Conservation (phyloP, 2,329 filamentous ascomycete genomes). For the Acrocalymma vagum region DNA sequence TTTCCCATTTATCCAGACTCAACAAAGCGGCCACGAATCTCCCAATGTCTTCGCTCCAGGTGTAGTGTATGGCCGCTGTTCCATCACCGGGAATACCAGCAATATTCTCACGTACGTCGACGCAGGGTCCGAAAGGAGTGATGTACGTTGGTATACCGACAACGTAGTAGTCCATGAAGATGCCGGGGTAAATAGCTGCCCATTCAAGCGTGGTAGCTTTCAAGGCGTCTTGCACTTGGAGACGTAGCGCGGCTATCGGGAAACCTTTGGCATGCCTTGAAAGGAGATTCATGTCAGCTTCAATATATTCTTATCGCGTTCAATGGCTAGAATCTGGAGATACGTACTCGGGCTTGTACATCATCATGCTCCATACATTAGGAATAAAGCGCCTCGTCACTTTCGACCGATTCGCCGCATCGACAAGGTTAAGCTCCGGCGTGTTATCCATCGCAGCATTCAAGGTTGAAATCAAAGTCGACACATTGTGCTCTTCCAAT, state of each 20-base stretch:
- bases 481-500: conserved; percentile 50
- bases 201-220: conserved; percentile 28
- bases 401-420: conserved; percentile 51
- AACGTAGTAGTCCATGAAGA: conserved; percentile 37
- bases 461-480: conserved; percentile 54
- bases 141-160: conserved; percentile 20
- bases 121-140: conserved; percentile 1
- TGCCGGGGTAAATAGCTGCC: conserved; percentile 28
- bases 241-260: conserved; percentile 5
- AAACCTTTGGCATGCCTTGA: conserved; percentile 1
- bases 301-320: no score
- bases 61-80: conserved; percentile 55
- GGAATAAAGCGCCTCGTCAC: conserved; percentile 53
- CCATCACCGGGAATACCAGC: conserved; percentile 62
- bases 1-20: conserved; percentile 55
- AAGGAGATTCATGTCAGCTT: no score
- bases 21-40: conserved; percentile 55
- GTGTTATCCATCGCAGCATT: conserved; percentile 26
- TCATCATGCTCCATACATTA: conserved; percentile 47
- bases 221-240: conserved; percentile 12
- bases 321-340: not conserved
- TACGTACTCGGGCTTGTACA: conserved; percentile 18
- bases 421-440: conserved; percentile 54
- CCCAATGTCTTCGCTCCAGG: conserved; percentile 60
- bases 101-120: conserved; percentile 16